Evolutionary conservation across 2,329 filamentous ascomycete genomes (phyloP).

Genomic region (Madurella mycetomatis): DNA sequence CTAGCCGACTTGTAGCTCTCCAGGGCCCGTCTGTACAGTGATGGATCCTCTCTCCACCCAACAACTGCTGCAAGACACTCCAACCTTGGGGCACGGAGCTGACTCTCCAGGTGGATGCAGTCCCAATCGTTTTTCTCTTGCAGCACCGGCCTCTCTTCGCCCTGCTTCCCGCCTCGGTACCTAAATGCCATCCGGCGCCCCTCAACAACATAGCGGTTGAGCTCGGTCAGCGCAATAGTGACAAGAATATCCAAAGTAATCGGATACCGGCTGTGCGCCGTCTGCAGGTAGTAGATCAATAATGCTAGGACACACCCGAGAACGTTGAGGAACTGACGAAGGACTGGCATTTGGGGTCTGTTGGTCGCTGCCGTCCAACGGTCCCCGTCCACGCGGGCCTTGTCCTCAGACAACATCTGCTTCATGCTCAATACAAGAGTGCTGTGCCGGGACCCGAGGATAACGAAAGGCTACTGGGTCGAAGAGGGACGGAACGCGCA

Average conservation of each 20-base stretch:
- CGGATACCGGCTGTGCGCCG: constrained; percentile 12
- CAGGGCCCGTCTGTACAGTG: constrained; percentile 10
- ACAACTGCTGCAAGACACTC: constrained; percentile 15
- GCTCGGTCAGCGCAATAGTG: constrained; percentile 15
- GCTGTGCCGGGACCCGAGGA: too few species aligned
- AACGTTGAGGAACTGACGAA: constrained; percentile 13
- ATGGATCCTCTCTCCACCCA: constrained; percentile 15
- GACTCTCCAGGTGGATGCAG: constrained; percentile 2
- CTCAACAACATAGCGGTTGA: constrained; percentile 16
- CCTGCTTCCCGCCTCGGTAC: not conserved
- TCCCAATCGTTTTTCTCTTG: not conserved
- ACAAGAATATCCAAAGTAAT: constrained; percentile 14
- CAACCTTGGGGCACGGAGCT: not conserved
- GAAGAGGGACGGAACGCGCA: too few species aligned
- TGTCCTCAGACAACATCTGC: constrained; percentile 4
- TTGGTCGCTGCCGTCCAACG: not conserved
- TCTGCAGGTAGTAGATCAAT: constrained; percentile 7
- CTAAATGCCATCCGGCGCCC: constrained; percentile 2
- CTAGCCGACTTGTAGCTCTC: constrained; percentile 15
- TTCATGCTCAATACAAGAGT: too few species aligned
- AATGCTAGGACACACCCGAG: constrained; percentile 10
- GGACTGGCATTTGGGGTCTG: constrained; percentile 1
- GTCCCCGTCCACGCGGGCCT: not conserved
- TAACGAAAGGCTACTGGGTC: too few species aligned
- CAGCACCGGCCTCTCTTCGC: too few species aligned